Base-by-base conservation (phyloP, 345 rosid species). In the Abelmoschus esculentus region DNA sequence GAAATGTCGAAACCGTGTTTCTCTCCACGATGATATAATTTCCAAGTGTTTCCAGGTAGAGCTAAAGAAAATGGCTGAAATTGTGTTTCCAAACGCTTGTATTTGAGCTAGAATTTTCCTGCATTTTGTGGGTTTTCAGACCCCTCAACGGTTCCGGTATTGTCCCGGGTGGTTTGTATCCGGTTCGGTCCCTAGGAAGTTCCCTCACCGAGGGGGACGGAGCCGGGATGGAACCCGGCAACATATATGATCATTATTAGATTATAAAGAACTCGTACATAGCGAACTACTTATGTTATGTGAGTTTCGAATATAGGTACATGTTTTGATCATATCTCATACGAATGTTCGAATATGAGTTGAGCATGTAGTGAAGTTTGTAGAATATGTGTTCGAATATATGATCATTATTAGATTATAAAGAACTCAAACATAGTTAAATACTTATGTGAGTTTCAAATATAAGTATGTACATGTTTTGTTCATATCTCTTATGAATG, bases 1-100 rank as follows among this genome's bases (percentile, higher is more conserved):
- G 40, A 87, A 89, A 76, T 92, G 96, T 76, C 78, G 90, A 59
- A 92, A 90, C 76, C 96, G 78, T 74, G 90, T 92, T n/a, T 82
- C 96, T 13, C 81, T 90, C 80, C 98, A 92, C 50, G 92, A 92
- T 67, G 96, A 92, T 80, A 81, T 92, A 70, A 84, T 92, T 77
- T 92, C 98, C 19, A 92, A 92, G 84, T 85, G 91, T 73, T 92
- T 92, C 84, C 98, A 92, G 97, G 98, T 92, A 76, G 76, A 67
- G 54, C 78, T 70, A 28, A 70, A 8, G 71, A 52, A 74, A 10
- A 40, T 40, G 44, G 59, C 67, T 72, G 12, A 11, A 52, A 50
- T 62, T 1, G 8, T 17, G 34, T 59, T 31, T 66, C 50, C 18
- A 22, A 18, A 63, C 63, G 31, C 2, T n/a, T 63, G 52, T 3